Conservation (phyloP, 805 yeast genomes). For the Saccharomycopsis olivae region DNA sequence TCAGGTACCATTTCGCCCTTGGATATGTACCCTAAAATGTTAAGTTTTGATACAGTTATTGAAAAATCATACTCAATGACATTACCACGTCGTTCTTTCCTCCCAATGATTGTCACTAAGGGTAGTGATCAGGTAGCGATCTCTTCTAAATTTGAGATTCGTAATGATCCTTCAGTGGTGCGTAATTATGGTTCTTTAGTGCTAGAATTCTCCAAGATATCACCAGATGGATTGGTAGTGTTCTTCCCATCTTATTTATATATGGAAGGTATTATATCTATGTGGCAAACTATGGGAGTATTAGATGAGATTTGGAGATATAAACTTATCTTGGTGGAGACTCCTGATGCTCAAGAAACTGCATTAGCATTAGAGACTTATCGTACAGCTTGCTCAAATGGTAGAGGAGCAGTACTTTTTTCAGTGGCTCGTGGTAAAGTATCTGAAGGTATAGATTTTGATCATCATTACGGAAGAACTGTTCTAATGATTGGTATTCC, state of each 20-base stretch:
- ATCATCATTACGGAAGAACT: conserved; percentile 95
- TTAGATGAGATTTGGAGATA: conserved; percentile 98
- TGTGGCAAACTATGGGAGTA: conserved; percentile 99
- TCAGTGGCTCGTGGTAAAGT: conserved; percentile 99
- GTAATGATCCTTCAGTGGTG: conserved; percentile 97
- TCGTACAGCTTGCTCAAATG: conserved; percentile 92
- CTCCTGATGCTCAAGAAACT: conserved; percentile 99
- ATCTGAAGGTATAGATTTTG: conserved; percentile 98
- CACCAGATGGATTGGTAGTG: conserved; percentile 97
- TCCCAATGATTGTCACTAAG: conserved; percentile 93
- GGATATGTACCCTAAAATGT: conserved; percentile 97
- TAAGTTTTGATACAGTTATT: conserved; percentile 84
- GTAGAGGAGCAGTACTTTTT: conserved; percentile 91
- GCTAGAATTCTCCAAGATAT: conserved; percentile 86
- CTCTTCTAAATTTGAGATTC: conserved; percentile 88
- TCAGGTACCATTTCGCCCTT: conserved; percentile 97
- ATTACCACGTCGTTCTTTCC: conserved; percentile 77
- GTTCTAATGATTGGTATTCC: conserved; percentile 99
- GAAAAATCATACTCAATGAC: conserved; percentile 97
- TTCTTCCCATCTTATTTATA: conserved; percentile 95
- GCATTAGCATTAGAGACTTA: conserved; percentile 91
- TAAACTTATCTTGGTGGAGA: conserved; percentile 87
- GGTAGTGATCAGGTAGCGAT: conserved; percentile 98
- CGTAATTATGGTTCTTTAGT: conserved; percentile 90
- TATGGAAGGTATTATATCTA: conserved; percentile 95